These are phyloP conservation scores for Trichosporon faecale DNA, from an alignment of 1,284 basidiomycete species.

Conservation along the genomic window DNA sequence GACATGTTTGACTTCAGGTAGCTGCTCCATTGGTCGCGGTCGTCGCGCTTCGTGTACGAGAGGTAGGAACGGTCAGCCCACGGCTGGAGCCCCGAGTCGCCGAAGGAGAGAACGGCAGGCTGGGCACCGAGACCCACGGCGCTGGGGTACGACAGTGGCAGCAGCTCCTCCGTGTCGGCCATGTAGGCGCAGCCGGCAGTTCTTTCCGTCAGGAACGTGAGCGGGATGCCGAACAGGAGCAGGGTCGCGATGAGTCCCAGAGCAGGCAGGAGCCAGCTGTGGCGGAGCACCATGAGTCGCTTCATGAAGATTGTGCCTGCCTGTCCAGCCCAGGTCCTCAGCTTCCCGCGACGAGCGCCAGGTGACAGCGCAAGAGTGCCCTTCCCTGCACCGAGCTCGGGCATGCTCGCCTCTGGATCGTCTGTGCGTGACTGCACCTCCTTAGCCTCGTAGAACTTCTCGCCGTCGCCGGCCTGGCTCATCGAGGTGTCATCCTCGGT, in stretches of 20 bases:
- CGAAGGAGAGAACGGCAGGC: background rate
- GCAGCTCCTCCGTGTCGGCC: constrained; percentile 9
- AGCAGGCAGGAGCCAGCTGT: constrained; percentile 65
- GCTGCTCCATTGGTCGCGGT: constrained; percentile 20
- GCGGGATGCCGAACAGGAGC: constrained; percentile 62
- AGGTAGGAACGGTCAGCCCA: background rate
- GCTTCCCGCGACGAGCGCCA: background rate
- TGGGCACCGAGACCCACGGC: background rate
- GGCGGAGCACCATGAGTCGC: constrained; percentile 62
- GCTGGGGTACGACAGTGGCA: constrained; percentile 29
- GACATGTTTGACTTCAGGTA: constrained; percentile 55
- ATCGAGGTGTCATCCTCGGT: background rate
- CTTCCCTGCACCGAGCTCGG: constrained; percentile 49
- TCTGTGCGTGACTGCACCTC: background rate
- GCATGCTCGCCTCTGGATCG: background rate
- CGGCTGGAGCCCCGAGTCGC: constrained; percentile 7
- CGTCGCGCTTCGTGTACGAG: background rate
- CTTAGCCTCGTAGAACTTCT: constrained; percentile 9
- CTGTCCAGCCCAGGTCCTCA: constrained; percentile 6
- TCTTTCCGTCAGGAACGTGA: constrained; percentile 61
- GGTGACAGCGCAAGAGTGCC: constrained; percentile 19
- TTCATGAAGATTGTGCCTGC: constrained; percentile 67
- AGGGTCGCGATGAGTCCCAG: constrained; percentile 64
- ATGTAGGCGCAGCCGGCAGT: constrained; percentile 55
- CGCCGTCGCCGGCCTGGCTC: background rate